Percentiles rank a stretch among this genome's conserved stretches.
Evolutionary conservation across 1,284 basidiomycete species (phyloP).

Genomic region (Fistulinella cinereoalba): DNA sequence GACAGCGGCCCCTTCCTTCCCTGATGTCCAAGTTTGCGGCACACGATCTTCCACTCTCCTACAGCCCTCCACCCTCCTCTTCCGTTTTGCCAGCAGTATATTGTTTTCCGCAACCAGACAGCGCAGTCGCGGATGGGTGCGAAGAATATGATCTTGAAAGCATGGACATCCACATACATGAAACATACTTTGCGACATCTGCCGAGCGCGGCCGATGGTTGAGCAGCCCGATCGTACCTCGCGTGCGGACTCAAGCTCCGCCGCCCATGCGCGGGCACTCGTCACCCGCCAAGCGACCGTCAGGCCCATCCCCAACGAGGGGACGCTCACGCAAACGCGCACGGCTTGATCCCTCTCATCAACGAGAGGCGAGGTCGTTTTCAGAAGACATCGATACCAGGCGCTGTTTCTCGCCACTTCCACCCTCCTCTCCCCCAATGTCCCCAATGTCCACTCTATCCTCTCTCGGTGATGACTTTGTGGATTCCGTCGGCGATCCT

Average conservation of each 20-base stretch:
- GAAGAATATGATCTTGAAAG: slow-evolving; percentile 34
- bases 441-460: slow-evolving; percentile 29
- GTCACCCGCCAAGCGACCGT: slow-evolving; percentile 33
- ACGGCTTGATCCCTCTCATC: neutral
- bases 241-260: slow-evolving; percentile 12
- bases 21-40: slow-evolving; percentile 16
- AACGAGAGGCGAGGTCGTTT: neutral
- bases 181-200: slow-evolving; percentile 49
- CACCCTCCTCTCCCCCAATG: slow-evolving; percentile 33
- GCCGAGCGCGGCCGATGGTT: slow-evolving; percentile 54
- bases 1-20: slow-evolving; percentile 18
- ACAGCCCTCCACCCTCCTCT: slow-evolving; percentile 2
- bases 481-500: slow-evolving; percentile 11
- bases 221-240: slow-evolving; percentile 41
- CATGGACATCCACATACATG: slow-evolving; percentile 37
- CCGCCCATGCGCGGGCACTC: slow-evolving; percentile 35
- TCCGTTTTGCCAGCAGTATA: neutral
- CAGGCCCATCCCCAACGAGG: slow-evolving; percentile 8
- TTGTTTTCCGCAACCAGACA: slow-evolving; percentile 9
- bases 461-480: slow-evolving; percentile 20
- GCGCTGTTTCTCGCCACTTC: slow-evolving; percentile 27
- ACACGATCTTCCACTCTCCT: neutral
- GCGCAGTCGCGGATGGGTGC: slow-evolving; percentile 17
- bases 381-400: slow-evolving; percentile 9
- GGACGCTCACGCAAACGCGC: slow-evolving; percentile 3